These are phyloP conservation scores for Microbotryum intermedium DNA, from an alignment of 1,284 basidiomycete genomes.

Conservation along the genomic window DNA sequence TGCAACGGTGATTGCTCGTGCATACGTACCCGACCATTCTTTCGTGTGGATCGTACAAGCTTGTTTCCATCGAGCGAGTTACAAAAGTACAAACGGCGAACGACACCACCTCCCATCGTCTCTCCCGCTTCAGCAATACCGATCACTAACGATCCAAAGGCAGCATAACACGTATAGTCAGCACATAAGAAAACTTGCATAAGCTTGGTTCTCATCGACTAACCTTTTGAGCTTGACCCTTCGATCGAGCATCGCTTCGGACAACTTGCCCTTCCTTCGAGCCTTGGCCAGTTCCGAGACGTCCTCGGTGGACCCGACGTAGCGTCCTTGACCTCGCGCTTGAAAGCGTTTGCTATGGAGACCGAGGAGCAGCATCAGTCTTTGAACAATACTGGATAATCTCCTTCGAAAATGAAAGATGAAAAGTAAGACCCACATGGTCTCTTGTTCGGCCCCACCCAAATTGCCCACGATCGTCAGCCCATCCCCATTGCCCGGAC, in stretches of 20 bases:
- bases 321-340: slow-evolving; percentile 74
- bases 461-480: slow-evolving; percentile 44
- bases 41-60: no score
- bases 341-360: slow-evolving; percentile 62
- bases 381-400: no score
- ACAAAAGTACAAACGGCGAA: background rate
- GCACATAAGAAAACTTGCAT: background rate
- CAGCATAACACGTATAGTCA: background rate
- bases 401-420: no score
- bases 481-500: slow-evolving; percentile 36
- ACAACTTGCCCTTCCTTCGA: slow-evolving; percentile 65
- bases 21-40: no score
- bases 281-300: slow-evolving; percentile 67
- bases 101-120: background rate
- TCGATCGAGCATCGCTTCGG: slow-evolving; percentile 80
- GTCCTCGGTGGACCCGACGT: slow-evolving; percentile 57
- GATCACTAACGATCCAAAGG: slow-evolving; percentile 13
- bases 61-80: background rate
- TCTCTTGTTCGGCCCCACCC: slow-evolving; percentile 32
- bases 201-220: background rate
- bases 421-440: slow-evolving; percentile 41
- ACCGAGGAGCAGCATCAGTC: background rate
- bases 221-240: slow-evolving; percentile 86
- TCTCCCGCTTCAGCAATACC: slow-evolving; percentile 23
- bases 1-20: no score